Conservation (phyloP, 257 asterid species). For the Ajuga chamaepitys region DNA sequence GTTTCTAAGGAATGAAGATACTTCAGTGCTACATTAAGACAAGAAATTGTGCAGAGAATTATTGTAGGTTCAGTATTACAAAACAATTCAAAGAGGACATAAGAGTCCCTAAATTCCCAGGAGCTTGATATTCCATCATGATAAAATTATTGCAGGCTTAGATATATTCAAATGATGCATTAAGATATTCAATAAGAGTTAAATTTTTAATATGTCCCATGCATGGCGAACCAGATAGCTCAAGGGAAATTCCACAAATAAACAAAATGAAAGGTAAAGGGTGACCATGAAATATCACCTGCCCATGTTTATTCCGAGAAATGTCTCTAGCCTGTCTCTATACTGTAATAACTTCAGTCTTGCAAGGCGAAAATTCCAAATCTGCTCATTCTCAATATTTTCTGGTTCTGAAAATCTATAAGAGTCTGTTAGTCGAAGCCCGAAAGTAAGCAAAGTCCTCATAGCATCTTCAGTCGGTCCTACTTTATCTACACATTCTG, state of each 20-base stretch:
- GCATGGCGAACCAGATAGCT: not conserved
- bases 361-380: slow-evolving; percentile 74
- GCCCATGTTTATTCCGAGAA: slow-evolving; percentile 95
- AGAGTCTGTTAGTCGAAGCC: slow-evolving; percentile 64
- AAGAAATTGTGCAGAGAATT: not conserved
- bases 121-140: not conserved
- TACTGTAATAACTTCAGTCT: slow-evolving; percentile 72
- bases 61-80: not conserved
- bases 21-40: slow-evolving; percentile 8
- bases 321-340: slow-evolving; percentile 90
- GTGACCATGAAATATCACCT: slow-evolving; percentile 50
- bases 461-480: slow-evolving; percentile 79
- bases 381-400: slow-evolving; percentile 37
- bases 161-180: slow-evolving; percentile 1
- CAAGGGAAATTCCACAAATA: slow-evolving; percentile 4
- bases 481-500: slow-evolving; percentile 70
- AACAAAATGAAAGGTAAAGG: slow-evolving; percentile 18
- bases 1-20: slow-evolving; percentile 4
- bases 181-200: slow-evolving; percentile 1
- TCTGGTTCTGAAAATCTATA: slow-evolving; percentile 54
- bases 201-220: slow-evolving; percentile 1
- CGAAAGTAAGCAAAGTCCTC: slow-evolving; percentile 62
- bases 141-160: not conserved
- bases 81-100: not conserved
- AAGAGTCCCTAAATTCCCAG: slow-evolving; percentile 3